phyloP scores from a whole-genome alignment of 2,329 filamentous ascomycete genomes.

The Allantophomopsis lycopodina region DNA sequence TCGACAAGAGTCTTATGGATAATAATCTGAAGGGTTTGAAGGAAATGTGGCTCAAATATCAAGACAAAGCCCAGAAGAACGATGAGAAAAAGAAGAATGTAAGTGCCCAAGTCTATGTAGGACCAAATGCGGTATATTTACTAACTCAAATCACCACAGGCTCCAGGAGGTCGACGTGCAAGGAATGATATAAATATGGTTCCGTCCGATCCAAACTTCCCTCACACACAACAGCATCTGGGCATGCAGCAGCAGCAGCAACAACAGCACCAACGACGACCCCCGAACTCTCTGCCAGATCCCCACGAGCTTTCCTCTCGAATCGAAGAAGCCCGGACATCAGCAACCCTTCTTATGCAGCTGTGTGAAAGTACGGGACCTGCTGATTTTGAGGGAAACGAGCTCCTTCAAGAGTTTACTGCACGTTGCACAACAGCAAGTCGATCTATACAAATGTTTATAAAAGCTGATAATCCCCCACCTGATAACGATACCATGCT shows the following conservation, averaged over 20 bases:
- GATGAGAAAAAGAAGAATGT: slow-evolving; percentile 8
- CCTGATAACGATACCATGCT: slow-evolving; percentile 93
- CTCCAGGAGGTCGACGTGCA: slow-evolving; percentile 20
- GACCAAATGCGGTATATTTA: no score
- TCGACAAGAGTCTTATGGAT: slow-evolving; percentile 53
- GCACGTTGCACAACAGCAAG: slow-evolving; percentile 74
- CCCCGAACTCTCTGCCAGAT: slow-evolving; percentile 42
- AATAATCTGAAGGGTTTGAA: slow-evolving; percentile 58
- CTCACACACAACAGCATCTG: no score
- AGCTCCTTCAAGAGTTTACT: slow-evolving; percentile 86
- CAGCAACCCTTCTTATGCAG: slow-evolving; percentile 83
- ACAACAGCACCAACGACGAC: slow-evolving; percentile 43
- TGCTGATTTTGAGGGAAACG: slow-evolving; percentile 62
- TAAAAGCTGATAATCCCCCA: slow-evolving; percentile 61
- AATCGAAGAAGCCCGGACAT: slow-evolving; percentile 81
- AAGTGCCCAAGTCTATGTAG: no score
- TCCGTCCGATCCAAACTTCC: slow-evolving; percentile 20
- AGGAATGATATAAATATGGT: slow-evolving; percentile 23
- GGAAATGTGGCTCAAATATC: slow-evolving; percentile 84
- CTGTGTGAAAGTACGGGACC: slow-evolving; percentile 76
- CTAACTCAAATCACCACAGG: slow-evolving; percentile 3
- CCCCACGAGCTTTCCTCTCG: slow-evolving; percentile 68
- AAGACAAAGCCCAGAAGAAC: slow-evolving; percentile 43
- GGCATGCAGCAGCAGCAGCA: slow-evolving; percentile 18
- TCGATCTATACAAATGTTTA: slow-evolving; percentile 73